Conservation (phyloP, 805 yeast genomes). For the Yamadazyma laniorum region DNA sequence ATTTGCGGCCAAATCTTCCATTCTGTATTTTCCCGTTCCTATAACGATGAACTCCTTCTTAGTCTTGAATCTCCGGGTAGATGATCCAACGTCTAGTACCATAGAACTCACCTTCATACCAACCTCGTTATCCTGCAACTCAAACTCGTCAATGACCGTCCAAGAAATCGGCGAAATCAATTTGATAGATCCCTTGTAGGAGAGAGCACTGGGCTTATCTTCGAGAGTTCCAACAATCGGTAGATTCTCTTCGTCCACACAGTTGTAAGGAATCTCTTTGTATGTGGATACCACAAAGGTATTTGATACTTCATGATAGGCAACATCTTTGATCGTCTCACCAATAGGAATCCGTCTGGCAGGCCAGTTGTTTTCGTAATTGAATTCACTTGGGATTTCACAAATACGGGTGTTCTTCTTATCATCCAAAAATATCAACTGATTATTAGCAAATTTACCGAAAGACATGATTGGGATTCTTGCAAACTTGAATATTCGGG, state of each 20-base stretch:
- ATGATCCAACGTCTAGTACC: conserved; percentile 45
- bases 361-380: conserved; percentile 63
- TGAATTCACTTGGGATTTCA: conserved; percentile 45
- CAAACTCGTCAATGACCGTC: conserved; percentile 70
- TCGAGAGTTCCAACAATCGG: conserved; percentile 55
- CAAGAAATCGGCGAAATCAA: conserved; percentile 73
- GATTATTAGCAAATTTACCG: conserved; percentile 53
- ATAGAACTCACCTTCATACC: conserved; percentile 56
- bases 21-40: conserved; percentile 75
- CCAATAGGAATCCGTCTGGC: conserved; percentile 52
- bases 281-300: conserved; percentile 63
- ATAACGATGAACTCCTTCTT: conserved; percentile 67
- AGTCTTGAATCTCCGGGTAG: conserved; percentile 42
- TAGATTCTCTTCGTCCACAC: conserved; percentile 73
- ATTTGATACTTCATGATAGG: conserved; percentile 66
- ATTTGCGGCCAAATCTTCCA: conserved; percentile 76
- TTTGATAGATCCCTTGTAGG: conserved; percentile 59
- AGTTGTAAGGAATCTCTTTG: conserved; percentile 55
- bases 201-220: conserved; percentile 52
- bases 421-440: conserved; percentile 71
- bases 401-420: conserved; percentile 65
- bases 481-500: conserved; percentile 66
- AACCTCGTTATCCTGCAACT: conserved; percentile 65
- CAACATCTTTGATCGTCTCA: conserved; percentile 60
- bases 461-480: conserved; percentile 65